Base-by-base conservation (phyloP, 2,329 filamentous ascomycete genomes). In the Lojkania enalia region DNA sequence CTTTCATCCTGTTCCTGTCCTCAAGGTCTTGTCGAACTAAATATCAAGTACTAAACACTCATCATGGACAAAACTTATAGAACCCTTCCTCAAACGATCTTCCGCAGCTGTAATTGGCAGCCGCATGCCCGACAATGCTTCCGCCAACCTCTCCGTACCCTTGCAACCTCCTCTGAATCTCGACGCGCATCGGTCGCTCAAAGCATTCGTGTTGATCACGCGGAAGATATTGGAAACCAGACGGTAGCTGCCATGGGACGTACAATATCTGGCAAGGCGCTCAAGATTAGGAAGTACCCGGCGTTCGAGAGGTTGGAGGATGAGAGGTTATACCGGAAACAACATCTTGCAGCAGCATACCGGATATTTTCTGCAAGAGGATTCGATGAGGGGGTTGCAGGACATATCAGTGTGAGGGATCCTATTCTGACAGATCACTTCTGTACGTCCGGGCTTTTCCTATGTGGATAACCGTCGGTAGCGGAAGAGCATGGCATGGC, bases 231-330 rank as follows among this genome's bases (percentile, higher is more conserved):
- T 12, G 63, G 63, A 20, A 78, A 77, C 56, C 69, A 66, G 29
- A 64, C 59, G 1, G 69, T 76, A 3, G 71, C 71, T 20, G 73
- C 76, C 3, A 65, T 77, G 36, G 77, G 76, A 3, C 71, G 69
- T 49, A 77, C 74, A 0, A 70, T 65, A 7, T 70, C 65, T 1
- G 77, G 76, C 15, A 71, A 71, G 49, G 66, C 68, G 7, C 64
- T 78, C 23, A 74, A 71, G 49, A 73, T 78, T 18, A 64, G 75
- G 19, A 66, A 70, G 23, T 78, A 78, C 54, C 69, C 69, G 11
- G 61, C 53, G 7, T 74, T 73, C 40, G 57, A 57, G 2, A 64
- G 51, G 1, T 61, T 69, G 4, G 69, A 74, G 46, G 67, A 72
- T 20, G 71, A 74, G 53, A 61, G 72, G 6, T 49, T 70, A 21